phyloP scores from a whole-genome alignment of 2,329 filamentous ascomycete genomes.

The Ilyonectria robusta region DNA sequence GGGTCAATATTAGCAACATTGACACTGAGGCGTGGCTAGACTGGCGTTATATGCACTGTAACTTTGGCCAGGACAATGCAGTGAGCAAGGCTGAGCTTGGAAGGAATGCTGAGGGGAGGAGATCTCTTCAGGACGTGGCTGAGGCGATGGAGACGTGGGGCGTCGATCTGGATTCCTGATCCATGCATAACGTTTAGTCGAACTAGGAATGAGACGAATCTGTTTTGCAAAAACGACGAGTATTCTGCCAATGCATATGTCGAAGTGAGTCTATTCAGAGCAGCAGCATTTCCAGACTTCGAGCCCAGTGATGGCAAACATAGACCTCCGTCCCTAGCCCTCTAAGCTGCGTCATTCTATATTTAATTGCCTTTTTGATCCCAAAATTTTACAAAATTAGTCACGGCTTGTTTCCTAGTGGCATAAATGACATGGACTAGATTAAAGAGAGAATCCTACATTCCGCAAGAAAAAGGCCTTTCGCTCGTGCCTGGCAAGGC shows the following conservation, averaged over 20 bases:
- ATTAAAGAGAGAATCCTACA: neutral
- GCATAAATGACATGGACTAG: constrained; percentile 13
- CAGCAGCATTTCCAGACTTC: neutral
- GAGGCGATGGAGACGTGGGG: constrained; percentile 12
- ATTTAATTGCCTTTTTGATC: no score
- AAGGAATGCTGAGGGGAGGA: neutral
- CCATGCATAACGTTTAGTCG: constrained; percentile 9
- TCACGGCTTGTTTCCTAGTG: neutral
- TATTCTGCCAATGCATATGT: neutral
- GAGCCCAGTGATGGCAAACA: neutral
- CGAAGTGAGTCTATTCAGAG: neutral
- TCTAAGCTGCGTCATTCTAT: no score
- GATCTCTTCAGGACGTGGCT: constrained; percentile 4
- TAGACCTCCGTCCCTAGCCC: neutral
- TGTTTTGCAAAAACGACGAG: neutral
- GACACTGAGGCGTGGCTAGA: neutral
- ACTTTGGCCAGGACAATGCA: constrained; percentile 10
- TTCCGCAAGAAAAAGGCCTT: neutral
- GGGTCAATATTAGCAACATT: constrained; percentile 6
- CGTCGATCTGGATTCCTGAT: neutral
- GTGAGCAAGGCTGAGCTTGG: constrained; percentile 23
- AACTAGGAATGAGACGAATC: neutral
- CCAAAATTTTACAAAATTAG: no score
- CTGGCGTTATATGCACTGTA: neutral
- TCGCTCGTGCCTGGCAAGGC: constrained; percentile 4